Evolutionary conservation across 352 stramenopile species (phyloP).

Genomic region (Phytopythium ostracodes): DNA sequence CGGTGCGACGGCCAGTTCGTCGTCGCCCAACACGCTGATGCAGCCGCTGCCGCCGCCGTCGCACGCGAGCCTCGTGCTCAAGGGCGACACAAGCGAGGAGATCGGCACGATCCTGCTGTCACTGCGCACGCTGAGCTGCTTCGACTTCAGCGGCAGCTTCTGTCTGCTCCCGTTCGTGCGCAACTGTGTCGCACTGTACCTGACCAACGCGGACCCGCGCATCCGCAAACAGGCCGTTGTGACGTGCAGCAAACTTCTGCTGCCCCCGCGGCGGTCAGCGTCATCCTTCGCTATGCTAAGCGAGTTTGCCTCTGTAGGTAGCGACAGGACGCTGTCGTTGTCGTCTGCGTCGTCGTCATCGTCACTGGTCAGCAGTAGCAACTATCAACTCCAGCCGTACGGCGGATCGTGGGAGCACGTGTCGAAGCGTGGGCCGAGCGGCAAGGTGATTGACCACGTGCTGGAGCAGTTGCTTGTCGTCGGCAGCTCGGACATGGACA

Average conservation of each 20-base stretch:
- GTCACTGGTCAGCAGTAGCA: constrained; percentile 1
- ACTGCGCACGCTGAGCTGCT: constrained; percentile 92
- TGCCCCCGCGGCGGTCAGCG: constrained; percentile 30
- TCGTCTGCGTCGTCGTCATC: constrained; percentile 7
- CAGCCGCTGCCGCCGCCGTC: constrained; percentile 9
- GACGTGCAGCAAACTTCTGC: constrained; percentile 73
- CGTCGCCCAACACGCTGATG: constrained; percentile 1
- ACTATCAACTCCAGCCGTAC: not conserved
- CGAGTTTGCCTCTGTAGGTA: not conserved
- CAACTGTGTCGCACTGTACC: constrained; percentile 91
- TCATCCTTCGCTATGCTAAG: constrained; percentile 12
- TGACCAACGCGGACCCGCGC: constrained; percentile 85
- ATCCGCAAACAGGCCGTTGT: constrained; percentile 90
- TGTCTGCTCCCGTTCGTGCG: constrained; percentile 94
- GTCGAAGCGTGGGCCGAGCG: constrained; percentile 79
- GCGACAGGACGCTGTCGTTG: constrained; percentile 13
- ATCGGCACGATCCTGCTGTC: constrained; percentile 86
- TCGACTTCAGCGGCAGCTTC: constrained; percentile 91
- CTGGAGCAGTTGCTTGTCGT: constrained; percentile 91
- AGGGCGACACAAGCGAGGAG: constrained; percentile 74
- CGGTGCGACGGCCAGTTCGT: not conserved
- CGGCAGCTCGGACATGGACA: constrained; percentile 90
- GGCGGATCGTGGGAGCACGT: constrained; percentile 46
- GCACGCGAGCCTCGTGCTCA: constrained; percentile 41
- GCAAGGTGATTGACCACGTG: constrained; percentile 91